These are phyloP conservation scores for Babesia gibsoni DNA, from an alignment of 169 alveolate species.

Conservation along the genomic window DNA sequence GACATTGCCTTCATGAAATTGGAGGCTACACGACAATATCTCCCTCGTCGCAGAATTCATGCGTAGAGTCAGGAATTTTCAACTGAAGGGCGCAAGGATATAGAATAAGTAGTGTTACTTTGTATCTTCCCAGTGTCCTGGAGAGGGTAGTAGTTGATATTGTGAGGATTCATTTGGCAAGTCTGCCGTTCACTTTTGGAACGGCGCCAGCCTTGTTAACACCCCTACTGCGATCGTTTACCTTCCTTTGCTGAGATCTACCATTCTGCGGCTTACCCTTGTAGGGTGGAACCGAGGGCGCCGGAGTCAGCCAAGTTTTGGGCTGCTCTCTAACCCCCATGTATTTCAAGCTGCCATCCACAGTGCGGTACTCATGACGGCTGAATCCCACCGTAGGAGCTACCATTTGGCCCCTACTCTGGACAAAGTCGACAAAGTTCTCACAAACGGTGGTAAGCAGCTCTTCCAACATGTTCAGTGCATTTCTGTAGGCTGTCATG, in stretches of 20 bases:
- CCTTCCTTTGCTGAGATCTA: neutral
- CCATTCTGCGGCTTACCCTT: no score
- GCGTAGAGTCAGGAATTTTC: no score
- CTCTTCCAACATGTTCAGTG: slow-evolving; percentile 69
- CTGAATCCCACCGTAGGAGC: slow-evolving; percentile 69
- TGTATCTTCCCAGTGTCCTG: no score
- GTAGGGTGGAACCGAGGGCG: neutral
- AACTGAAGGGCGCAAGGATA: no score
- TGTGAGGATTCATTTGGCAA: neutral
- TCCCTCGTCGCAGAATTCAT: no score
- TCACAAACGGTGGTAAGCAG: slow-evolving; percentile 73
- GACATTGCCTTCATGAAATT: no score
- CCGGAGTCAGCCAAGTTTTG: slow-evolving; percentile 43
- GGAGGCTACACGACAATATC: no score
- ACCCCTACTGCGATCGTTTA: slow-evolving; percentile 21
- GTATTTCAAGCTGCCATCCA: slow-evolving; percentile 68
- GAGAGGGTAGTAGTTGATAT: no score
- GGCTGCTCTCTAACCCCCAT: slow-evolving; percentile 63
- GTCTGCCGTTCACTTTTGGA: neutral
- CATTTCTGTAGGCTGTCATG: slow-evolving; percentile 62
- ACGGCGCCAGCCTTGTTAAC: neutral
- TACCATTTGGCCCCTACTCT: slow-evolving; percentile 44
- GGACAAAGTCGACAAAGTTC: slow-evolving; percentile 68
- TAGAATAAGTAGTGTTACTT: no score
- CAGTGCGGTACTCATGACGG: slow-evolving; percentile 73